Evolutionary conservation across 805 yeast genomes (phyloP), one percentile per base, ranked within the genome.

Genomic region (Candida orba): DNA sequence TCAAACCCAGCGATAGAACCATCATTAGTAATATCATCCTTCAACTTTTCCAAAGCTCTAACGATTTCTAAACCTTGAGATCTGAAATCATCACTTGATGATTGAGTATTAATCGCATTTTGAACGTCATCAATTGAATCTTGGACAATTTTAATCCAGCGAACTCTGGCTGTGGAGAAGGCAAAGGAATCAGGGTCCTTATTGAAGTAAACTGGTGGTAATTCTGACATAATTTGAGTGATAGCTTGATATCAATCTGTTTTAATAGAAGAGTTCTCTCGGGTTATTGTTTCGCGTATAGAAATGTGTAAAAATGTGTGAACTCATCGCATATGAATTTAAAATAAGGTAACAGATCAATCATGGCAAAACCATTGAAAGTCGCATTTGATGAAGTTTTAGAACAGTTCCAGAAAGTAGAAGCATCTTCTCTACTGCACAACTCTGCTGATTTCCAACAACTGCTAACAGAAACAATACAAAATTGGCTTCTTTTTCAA

Each of bases 111-210:
- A 25, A 68, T 56, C 17, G 67, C 58, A n/a, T 55, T 48, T 15
- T 66, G 50, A 35, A 82, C 65, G 58, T 90, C 97, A 24, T 71
- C 75, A 37, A 86, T 68, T 17, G 81, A 78, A 18, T 81, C 84
- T 25, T 75, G 70, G 38, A 90, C 58, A 51, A 93, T 87, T 43
- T 78, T 78, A 25, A 95, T 91, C 97, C 98, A 93, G 63, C 99
- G 80, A 32, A 71, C 69, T 49, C 77, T 72, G 9, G 86, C 84
- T 0, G 98, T 89, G 31, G 77, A 70, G 58, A 75, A 79, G 9
- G 95, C 98, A 61, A 93, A 93, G 4, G 96, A 85, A 45, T 72
- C 74, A 33, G 69, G 63, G 56, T 88, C 95, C 59, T 74, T 74
- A 62, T 84, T 86, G 58, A 64, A 69, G 60, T 82, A 85, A 25